Conservation (phyloP, 352 stramenopile species). For the Globisporangium recalcitrans region DNA sequence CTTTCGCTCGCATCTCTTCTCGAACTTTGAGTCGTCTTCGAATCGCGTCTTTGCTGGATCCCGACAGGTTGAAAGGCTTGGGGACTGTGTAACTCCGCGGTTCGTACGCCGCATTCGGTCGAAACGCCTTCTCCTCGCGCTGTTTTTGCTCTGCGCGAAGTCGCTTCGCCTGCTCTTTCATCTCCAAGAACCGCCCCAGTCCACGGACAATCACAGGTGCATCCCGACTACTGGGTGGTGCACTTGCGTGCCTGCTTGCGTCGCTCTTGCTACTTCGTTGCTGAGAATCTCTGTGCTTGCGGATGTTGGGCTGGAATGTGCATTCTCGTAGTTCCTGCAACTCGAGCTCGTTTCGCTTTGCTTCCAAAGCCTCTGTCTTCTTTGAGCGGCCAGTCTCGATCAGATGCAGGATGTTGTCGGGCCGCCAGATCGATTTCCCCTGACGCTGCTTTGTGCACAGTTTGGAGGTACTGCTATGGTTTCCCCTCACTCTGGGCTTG, state of each 20-base stretch:
- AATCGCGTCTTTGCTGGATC: slow-evolving; percentile 49
- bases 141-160: slow-evolving; percentile 57
- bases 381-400: slow-evolving; percentile 59
- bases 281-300: slow-evolving; percentile 13
- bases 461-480: slow-evolving; percentile 40
- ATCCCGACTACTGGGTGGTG: background rate
- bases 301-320: slow-evolving; percentile 72
- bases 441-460: slow-evolving; percentile 22
- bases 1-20: slow-evolving; percentile 47
- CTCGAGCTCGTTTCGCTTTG: slow-evolving; percentile 50
- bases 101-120: slow-evolving; percentile 46
- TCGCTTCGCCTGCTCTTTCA: slow-evolving; percentile 61
- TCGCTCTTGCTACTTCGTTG: background rate
- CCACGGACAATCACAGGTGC: slow-evolving; percentile 68
- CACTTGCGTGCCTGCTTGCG: slow-evolving; percentile 20
- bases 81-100: slow-evolving; percentile 72
- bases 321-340: slow-evolving; percentile 72
- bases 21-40: slow-evolving; percentile 33
- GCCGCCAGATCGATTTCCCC: slow-evolving; percentile 40
- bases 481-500: slow-evolving; percentile 8
- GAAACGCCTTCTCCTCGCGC: slow-evolving; percentile 62
- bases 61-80: slow-evolving; percentile 69
- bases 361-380: slow-evolving; percentile 52
- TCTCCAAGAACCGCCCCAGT: slow-evolving; percentile 71
- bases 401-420: slow-evolving; percentile 57